Evolutionary conservation across 2,329 filamentous ascomycete species (phyloP).

Genomic region (Aureobasidium pullulans): DNA sequence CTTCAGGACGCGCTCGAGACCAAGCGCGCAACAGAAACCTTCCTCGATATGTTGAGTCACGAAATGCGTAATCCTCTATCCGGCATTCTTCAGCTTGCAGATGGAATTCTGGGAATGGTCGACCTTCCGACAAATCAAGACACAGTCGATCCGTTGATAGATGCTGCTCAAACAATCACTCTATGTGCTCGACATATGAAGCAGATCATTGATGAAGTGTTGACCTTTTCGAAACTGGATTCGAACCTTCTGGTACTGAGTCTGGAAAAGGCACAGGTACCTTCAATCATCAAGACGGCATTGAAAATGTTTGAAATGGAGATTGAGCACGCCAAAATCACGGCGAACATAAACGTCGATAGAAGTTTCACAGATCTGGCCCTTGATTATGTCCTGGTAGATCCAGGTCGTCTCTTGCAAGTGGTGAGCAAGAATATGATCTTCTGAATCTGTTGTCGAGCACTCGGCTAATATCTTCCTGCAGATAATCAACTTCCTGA

Average conservation of each 20-base stretch:
- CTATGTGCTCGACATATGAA: constrained; percentile 26
- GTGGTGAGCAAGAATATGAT: constrained; percentile 17
- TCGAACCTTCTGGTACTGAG: constrained; percentile 30
- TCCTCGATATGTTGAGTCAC: constrained; percentile 30
- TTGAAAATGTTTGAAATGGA: constrained; percentile 33
- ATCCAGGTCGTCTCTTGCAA: constrained; percentile 32
- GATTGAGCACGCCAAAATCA: constrained; percentile 27
- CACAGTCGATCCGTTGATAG: constrained; percentile 11
- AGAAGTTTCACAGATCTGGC: constrained; percentile 23
- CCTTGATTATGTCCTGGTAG: constrained; percentile 28
- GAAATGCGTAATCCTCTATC: constrained; percentile 38
- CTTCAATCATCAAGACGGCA: constrained; percentile 29
- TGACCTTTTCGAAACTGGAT: constrained; percentile 35
- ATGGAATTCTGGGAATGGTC: constrained; percentile 32
- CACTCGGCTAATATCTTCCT: not conserved
- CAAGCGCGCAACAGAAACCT: constrained; percentile 26
- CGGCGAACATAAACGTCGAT: constrained; percentile 24
- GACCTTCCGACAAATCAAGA: not conserved
- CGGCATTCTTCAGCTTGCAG: constrained; percentile 35
- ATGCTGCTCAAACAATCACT: constrained; percentile 24
- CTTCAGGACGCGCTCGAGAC: constrained; percentile 30
- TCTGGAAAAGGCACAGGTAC: constrained; percentile 30
- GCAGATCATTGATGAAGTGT: constrained; percentile 33
- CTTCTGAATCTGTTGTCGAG: too few relatives aligned
- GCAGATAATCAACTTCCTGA: constrained; percentile 28